These are phyloP conservation scores for Epichloe gansuensis DNA, from an alignment of 2,329 filamentous ascomycete genomes.

Conservation along the genomic window DNA sequence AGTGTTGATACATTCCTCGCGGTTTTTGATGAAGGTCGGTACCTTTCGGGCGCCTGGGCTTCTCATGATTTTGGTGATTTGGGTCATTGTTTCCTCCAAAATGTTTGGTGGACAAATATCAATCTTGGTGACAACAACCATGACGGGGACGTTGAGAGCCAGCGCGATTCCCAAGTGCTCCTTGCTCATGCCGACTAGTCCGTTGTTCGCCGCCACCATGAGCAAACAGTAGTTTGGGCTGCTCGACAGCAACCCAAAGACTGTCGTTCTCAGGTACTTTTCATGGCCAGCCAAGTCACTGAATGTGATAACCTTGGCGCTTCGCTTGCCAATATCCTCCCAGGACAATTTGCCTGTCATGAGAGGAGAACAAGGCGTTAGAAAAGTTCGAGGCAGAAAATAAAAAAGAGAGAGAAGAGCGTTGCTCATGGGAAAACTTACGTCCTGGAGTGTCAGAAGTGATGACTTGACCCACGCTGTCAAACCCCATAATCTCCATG, in stretches of 20 bases:
- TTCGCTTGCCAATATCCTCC: constrained; percentile 94
- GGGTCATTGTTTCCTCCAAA: constrained; percentile 80
- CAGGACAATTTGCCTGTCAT: constrained; percentile 59
- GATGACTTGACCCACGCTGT: constrained; percentile 73
- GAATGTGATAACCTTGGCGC: constrained; percentile 93
- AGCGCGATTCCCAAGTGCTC: constrained; percentile 93
- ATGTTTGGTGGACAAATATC: constrained; percentile 97
- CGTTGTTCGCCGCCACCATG: constrained; percentile 98
- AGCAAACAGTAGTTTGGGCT: constrained; percentile 95
- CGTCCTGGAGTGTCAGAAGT: constrained; percentile 72
- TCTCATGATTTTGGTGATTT: constrained; percentile 86
- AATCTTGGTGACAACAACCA: constrained; percentile 97
- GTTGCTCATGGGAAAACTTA: constrained; percentile 28
- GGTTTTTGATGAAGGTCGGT: constrained; percentile 85
- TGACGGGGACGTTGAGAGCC: constrained; percentile 89
- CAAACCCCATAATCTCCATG: constrained; percentile 98
- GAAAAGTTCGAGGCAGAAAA: not conserved
- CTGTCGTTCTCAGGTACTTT: constrained; percentile 86
- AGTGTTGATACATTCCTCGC: constrained; percentile 86
- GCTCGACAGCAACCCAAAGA: constrained; percentile 87
- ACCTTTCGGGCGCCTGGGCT: constrained; percentile 90
- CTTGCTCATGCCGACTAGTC: constrained; percentile 94
- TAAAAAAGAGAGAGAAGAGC: not conserved
- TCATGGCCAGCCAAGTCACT: constrained; percentile 94
- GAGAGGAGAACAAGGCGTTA: not conserved